Evolutionary conservation across 192 early-diverging fungal species (phyloP), one percentile per base, ranked within the genome.

Genomic region (Phlyctochytrium bullatum): DNA sequence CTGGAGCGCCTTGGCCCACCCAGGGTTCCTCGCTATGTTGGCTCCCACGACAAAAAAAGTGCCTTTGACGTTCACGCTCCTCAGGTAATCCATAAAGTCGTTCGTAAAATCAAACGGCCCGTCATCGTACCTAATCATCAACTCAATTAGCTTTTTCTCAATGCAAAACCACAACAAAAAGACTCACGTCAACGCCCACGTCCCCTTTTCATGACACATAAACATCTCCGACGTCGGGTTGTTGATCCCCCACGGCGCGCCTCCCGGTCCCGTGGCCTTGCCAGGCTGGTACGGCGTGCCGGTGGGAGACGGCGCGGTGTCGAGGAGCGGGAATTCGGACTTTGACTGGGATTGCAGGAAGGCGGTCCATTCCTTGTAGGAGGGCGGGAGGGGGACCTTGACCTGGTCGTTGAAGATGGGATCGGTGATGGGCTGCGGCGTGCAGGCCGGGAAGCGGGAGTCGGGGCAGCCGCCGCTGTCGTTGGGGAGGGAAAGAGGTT

Each of bases 1-100:
- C 36, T 71, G 60, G 47, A 71, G 50, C 12, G 4, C 25, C 12
- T 58, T 10, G 16, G 50, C 27, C 1, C 67, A 64, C 4, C 1
- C 53, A 0, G 64, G 73, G 64, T 61, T 28, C 3, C 47, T 33
- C 29, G 69, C 23, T 14, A 40, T 65, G 58, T 71, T 62, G 12
- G 34, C 28, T 4, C 76, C 76, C 40, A 64, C 24, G 20, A 66
- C 62, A 51, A 75, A 78, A 34, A 78, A 75, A 54, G 77, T 78
- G 58, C 63, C 60, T 10, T 6, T 6, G 20, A 47, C 54, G 27
- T 57, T 57, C 6, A 6, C 25, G 54, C 12, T 24, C 25, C 25
- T 57, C 54, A 57, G 27, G 27, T 20, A 28, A 10, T 27, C 27
- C 14, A 57, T 10, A 28, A 57, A 27, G 4, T 57, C 54, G 54